Base-by-base conservation (phyloP, 257 asterid species). In the Solanum paucissectum region DNA sequence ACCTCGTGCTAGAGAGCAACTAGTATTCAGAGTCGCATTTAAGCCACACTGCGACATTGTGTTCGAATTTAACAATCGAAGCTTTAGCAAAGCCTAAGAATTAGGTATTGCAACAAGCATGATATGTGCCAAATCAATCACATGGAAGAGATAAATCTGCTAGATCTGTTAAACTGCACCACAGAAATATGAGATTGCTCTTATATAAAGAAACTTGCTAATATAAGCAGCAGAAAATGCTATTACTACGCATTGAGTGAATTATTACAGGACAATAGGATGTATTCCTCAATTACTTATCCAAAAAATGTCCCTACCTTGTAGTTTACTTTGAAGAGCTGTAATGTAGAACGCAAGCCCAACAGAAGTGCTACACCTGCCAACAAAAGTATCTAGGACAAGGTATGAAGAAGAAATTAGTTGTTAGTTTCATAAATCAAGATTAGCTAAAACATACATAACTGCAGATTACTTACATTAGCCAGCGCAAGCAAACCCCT, bases 401-500 rank as follows among this genome's bases (percentile, higher is more conserved):
- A 88, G 69, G 84, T 74, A 87, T 49, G 38, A 72, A 44, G 42
- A 66, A 87, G 42, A 68, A 49, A 66, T 38, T 25, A 87, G 83
- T 68, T 69, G 42, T 27, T 79, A 62, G 46, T 83, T 34, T 40
- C 68, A 79, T 29, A 14, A 21, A 83, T 34, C 44, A 60, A 66
- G 85, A 75, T 44, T 84, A 36, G 12, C 52, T 81, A 38, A 72
- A 60, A 88, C 25, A 49, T 64, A 29, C 88, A 49, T 73, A 74
- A 75, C 82, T n/a, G 89, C 5, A 36, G 77, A 46, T 79, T 69
- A 81, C 97, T 93, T 95, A 95, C 98, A 90, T 95, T 95, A 90
- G 98, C 98, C 89, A 95, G 94, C 75, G 98, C 98, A 62, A 95
- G 98, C 87, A 94, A 92, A 73, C 98, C 98, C 90, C 98, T 94